Percentiles rank a stretch among this genome's conserved stretches.
Conservation (phyloP, 331 rosid genomes). For the Malus hybrid region DNA sequence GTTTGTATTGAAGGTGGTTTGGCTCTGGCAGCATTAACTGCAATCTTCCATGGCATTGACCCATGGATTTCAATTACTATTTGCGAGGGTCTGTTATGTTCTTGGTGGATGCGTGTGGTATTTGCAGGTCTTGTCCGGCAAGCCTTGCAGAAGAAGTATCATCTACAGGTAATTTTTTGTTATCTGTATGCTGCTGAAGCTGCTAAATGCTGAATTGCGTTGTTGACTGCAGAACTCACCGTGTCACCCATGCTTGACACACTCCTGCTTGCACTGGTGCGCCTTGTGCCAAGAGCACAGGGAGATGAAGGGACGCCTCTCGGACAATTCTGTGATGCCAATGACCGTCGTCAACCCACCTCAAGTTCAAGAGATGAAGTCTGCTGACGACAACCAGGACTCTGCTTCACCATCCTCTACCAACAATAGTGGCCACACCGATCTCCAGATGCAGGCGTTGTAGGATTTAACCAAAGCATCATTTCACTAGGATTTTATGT, state of each 20-base stretch:
- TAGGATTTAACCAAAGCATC: constrained; percentile 15
- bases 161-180: constrained; percentile 54
- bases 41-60: constrained; percentile 48
- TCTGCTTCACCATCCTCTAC: constrained; percentile 39
- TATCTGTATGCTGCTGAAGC: neutral
- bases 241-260: constrained; percentile 82
- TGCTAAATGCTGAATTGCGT: neutral
- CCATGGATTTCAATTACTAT: constrained; percentile 63
- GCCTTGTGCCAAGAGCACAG: constrained; percentile 97
- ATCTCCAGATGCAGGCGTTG: constrained; percentile 77
- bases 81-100: constrained; percentile 74
- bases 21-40: constrained; percentile 71
- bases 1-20: constrained; percentile 77
- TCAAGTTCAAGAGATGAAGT: constrained; percentile 75
- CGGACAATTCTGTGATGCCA: constrained; percentile 47
- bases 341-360: constrained; percentile 86
- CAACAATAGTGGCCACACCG: constrained; percentile 43
- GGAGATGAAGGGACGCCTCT: constrained; percentile 81
- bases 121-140: constrained; percentile 87
- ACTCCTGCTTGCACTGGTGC: constrained; percentile 94
- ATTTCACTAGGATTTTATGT: neutral
- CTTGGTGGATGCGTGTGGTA: constrained; percentile 99
- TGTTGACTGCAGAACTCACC: constrained; percentile 65
- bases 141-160: constrained; percentile 85
- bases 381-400: constrained; percentile 32